Evolutionary conservation across 371 early-diverging fungal genomes (phyloP), one percentile per base, ranked within the genome.

Genomic region (Actinomortierella ambigua): DNA sequence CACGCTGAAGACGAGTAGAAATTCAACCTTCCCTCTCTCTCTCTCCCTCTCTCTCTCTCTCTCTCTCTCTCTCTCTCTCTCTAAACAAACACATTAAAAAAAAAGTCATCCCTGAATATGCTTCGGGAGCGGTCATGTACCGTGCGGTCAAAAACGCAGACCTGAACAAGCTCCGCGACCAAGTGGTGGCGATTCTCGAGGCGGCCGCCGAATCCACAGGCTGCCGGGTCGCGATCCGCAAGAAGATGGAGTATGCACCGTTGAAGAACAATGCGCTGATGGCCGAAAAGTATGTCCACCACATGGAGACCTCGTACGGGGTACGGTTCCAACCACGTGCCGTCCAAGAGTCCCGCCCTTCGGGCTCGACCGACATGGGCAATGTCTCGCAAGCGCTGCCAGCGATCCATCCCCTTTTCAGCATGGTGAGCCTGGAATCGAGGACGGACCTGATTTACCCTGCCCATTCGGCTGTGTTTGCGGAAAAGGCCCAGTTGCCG

Each of bases 291-390:
- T 92, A 81, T 60, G 84, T 79, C 15, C 28, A 76, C 1, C 78
- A 86, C 57, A 85, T 89, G 85, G 63, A 61, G 20, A 60, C 64
- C 27, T n/a, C n/a, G n/a, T 64, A 80, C 26, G 82, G 83, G 1
- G 63, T 79, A 20, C 29, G 60, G 3, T 80, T 76, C 50, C 42
- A 57, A 13, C 22, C 77, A 2, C 79, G 79, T 4, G 44, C 57
- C 11, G 70, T 69, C 14, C 82, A 86, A 55, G 75, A 81, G 50
- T 65, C 60, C 0, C 61, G 60, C 17, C 73, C 73, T 15, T 59
- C 67, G 0, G 90, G 84, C 14, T 82, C 82, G 11, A 90, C 89
- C 3, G 93, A 93, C 57, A 87, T 90, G 82, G 93, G 93, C 28
- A 92, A 92, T 56, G 63, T 86, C 14, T 82, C 80, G 7, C 67